Percentiles rank a stretch among this genome's conserved stretches.
phyloP scores from a whole-genome alignment of 257 asterid species.

The Solanum pennellii region DNA sequence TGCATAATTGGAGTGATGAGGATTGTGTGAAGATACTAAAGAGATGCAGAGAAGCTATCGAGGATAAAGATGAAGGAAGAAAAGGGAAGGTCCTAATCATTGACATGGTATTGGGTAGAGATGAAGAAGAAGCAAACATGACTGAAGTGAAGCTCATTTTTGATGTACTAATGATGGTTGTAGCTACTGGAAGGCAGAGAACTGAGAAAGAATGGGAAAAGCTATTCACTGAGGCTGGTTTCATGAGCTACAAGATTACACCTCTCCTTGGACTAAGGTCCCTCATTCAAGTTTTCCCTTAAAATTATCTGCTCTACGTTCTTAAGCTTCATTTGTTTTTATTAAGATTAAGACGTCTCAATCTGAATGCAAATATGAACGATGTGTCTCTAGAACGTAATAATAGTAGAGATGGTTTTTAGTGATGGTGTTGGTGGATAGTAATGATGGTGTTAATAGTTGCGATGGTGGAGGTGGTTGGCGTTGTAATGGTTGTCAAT shows the following conservation, averaged over 20 bases:
- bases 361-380: not conserved
- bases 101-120: not conserved
- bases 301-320: not conserved
- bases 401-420: not conserved
- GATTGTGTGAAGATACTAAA: not conserved
- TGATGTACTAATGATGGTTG: slow-evolving; percentile 6
- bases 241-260: not conserved
- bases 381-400: no score
- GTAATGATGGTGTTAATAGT: not conserved
- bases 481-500: not conserved
- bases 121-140: not conserved
- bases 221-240: slow-evolving; percentile 3
- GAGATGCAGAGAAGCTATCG: slow-evolving; percentile 1
- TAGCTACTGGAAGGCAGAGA: not conserved
- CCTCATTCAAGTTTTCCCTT: slow-evolving; percentile 8
- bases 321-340: not conserved
- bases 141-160: not conserved
- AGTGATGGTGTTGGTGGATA: not conserved
- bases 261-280: not conserved
- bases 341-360: not conserved
- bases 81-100: not conserved
- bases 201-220: slow-evolving; percentile 2
- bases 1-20: slow-evolving; percentile 5
- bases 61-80: not conserved
- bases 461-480: not conserved